phyloP scores from a whole-genome alignment of 2,329 filamentous ascomycete species.

The Ophiostoma angusticollis region DNA sequence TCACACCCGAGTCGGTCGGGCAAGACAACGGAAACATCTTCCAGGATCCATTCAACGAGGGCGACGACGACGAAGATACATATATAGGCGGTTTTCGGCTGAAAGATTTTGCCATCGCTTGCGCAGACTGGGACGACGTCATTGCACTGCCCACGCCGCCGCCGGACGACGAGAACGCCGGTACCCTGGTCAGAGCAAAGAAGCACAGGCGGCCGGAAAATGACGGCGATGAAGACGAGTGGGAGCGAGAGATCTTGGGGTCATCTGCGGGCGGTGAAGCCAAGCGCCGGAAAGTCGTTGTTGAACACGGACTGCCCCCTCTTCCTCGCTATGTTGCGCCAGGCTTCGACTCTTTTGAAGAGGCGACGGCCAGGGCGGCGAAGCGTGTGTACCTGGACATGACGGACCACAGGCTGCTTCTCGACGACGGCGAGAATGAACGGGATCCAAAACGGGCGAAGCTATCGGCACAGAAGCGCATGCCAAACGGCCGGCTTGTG shows the following conservation, averaged over 20 bases:
- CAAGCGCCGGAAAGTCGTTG: conserved; percentile 51
- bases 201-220: conserved; percentile 27
- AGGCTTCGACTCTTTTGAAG: conserved; percentile 69
- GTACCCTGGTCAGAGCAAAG: conserved; percentile 19
- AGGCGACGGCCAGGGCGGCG: conserved; percentile 56
- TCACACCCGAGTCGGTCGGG: conserved; percentile 26
- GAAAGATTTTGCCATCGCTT: conserved; percentile 72
- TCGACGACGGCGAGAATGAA: conserved; percentile 62
- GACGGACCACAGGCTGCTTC: conserved; percentile 74
- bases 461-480: conserved; percentile 42
- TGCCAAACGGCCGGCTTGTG: conserved; percentile 55
- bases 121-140: conserved; percentile 68
- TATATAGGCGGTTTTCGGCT: conserved; percentile 62
- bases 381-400: conserved; percentile 74
- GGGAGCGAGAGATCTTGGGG: conserved; percentile 45
- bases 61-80: conserved; percentile 45
- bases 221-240: conserved; percentile 44
- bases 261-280: conserved; percentile 30
- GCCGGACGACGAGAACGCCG: conserved; percentile 12
- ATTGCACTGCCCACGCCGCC: conserved; percentile 33
- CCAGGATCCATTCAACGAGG: conserved; percentile 19
- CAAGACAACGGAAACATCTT: conserved; percentile 33
- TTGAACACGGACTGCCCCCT: conserved; percentile 39
- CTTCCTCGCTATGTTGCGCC: conserved; percentile 50
- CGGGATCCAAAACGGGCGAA: conserved; percentile 47